Evolutionary conservation across 495 filamentous ascomycete species (phyloP).

Genomic region (Opeltia flavorubescens): DNA sequence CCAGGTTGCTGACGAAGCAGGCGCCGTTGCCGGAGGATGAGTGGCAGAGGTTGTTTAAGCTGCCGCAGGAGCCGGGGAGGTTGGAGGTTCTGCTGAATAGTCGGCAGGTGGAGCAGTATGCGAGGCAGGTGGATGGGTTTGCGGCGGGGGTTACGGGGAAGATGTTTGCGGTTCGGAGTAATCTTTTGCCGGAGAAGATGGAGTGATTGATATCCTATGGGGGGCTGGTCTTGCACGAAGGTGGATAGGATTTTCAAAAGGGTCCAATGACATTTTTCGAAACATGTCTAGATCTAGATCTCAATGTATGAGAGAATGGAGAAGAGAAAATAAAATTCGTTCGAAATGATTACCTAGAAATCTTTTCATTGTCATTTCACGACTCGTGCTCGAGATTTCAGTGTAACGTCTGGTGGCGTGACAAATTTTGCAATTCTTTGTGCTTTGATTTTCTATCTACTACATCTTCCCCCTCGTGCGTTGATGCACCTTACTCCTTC

Average conservation of each 20-base stretch:
- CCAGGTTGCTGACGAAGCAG: constrained; percentile 74
- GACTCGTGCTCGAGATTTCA: too few relatives aligned
- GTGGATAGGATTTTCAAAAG: too few relatives aligned
- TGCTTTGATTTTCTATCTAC: too few relatives aligned
- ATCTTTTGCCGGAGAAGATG: constrained; percentile 30
- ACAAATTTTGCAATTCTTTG: too few relatives aligned
- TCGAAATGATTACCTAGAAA: too few relatives aligned
- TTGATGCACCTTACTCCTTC: background rate
- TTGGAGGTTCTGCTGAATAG: constrained; percentile 87
- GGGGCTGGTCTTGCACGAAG: too few relatives aligned
- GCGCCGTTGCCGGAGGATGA: constrained; percentile 84
- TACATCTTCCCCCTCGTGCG: background rate
- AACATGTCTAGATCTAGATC: too few relatives aligned
- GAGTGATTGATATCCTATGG: background rate
- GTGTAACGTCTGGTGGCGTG: too few relatives aligned
- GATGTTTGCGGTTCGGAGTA: constrained; percentile 94
- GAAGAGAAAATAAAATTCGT: too few relatives aligned
- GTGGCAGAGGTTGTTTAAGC: constrained; percentile 95
- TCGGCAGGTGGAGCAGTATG: constrained; percentile 94
- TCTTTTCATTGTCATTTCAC: too few relatives aligned
- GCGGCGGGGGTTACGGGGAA: constrained; percentile 79
- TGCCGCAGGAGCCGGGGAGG: constrained; percentile 83
- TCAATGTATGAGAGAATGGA: too few relatives aligned
- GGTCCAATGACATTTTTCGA: too few relatives aligned
- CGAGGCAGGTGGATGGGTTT: constrained; percentile 94